Base-by-base conservation (phyloP, 2,329 filamentous ascomycete species). In the Coniochaeta ligniaria region DNA sequence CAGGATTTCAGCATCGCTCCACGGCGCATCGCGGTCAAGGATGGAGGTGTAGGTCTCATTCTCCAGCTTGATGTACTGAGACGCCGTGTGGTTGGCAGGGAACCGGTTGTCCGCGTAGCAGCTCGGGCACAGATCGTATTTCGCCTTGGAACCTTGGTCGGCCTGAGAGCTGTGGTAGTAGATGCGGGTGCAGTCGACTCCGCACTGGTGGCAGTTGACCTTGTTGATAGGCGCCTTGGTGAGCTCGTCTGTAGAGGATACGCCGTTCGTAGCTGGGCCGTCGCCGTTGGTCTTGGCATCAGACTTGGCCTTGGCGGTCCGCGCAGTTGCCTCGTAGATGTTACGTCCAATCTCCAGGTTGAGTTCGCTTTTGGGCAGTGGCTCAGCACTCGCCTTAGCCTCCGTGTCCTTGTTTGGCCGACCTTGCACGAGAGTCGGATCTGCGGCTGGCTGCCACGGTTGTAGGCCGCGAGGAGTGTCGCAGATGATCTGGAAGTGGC, bases 391-490 rank as follows among this genome's bases (percentile, higher is more conserved):
- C 1, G 89, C 89, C 70, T 87, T 88, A 61, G 74, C 78, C n/a
- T 96, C 92, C 0, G 93, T 96, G 57, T 89, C 83, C 58, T 74
- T 74, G 64, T 75, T 83, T 66, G 80, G 81, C 71, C 84, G 86
- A 60, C 85, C 85, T 64, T 86, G 79, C n/a, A 82, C 71, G 5
- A 87, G 79, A 45, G 86, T 75, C 7, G 91, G 86, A 67, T 92
- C 90, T 1, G 92, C 88, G 20, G 90, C 90, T 20, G 95, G 95
- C 72, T 99, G 95, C 85, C 94, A 96, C 26, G 94, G 90, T 73
- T 98, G 94, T 58, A 99, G 83, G 41, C 95, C 95, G 62, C 95
- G 88, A 59, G 95, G 95, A 0, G 95, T 99, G 73, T 99, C 95
- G 70, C 92, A 95, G 60, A 94, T 94, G 63, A 98, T 88, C 73